Evolutionary conservation across 768 basidiomycete species (phyloP), one percentile per base, ranked within the genome.

Genomic region (Termitomyces sp.): DNA sequence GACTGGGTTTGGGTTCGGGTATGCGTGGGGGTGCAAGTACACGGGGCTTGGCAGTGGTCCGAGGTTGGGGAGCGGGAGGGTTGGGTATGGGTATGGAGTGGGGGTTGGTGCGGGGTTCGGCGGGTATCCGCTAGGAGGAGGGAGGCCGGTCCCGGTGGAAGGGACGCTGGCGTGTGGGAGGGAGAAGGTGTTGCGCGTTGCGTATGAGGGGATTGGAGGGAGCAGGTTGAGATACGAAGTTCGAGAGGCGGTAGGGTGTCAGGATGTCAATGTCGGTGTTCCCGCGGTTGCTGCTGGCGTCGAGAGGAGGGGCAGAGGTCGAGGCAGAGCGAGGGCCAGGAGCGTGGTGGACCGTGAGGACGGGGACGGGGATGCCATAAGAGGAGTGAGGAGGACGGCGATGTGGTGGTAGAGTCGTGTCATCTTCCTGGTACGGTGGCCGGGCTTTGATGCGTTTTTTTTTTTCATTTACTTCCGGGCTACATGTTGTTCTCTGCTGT

Each of bases 171-270:
- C 80, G 1, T 81, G 79, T 50, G 85, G 85, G 48, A 74, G 77
- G 68, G 86, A 87, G 70, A 77, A 81, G 58, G 69, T 88, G 56
- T 68, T 81, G n/a, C 79, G 80, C 33, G 68, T 87, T 59, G 85
- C 84, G 38, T 83, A 82, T 65, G 86, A 86, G 61, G 85, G 84
- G 12, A 72, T 82, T n/a, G 83, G 85, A 4, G 68, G 76, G 60
- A 88, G 85, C 62, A 68, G 72, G 55, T 73, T 87, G 56, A 74
- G 71, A 57, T 53, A 44, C 5, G 63, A 57, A 50, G 47, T 50
- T 26, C 55, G 28, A 47, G 57, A n/a, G 14, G 49, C 23, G 48
- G 54, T 32, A 10, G 26, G 36, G 8, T 38, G 26, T 41, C 35
- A 14, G 4, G 28, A 38, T 16, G 14, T 4, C 30, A 9, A 16